Base-by-base conservation (phyloP, 192 early-diverging fungal genomes). In the Dissophora globulifera region DNA sequence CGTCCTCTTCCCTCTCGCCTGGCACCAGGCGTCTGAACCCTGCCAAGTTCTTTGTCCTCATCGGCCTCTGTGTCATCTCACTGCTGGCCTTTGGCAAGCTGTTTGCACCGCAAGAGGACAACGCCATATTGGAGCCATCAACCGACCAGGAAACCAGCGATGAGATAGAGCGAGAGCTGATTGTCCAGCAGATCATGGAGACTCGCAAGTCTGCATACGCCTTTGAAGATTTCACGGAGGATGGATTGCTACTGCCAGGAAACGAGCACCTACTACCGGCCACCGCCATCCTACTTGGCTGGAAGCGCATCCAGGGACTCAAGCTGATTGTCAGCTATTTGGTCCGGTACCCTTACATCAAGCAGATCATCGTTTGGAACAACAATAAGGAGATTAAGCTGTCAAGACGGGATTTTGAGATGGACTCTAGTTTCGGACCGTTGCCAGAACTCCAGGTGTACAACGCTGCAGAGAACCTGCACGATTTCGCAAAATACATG, bases 341-440 rank as follows among this genome's bases (percentile, higher is more conserved):
- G 30, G 66, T 62, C 11, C 83, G 79, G 30, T 87, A 87, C 70
- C 83, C 83, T 3, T 87, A 74, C 59, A 82, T 87, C 48, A 83
- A 78, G 23, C 78, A 87, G 29, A 87, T 87, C 43, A 74, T 84
- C 32, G 60, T 87, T 42, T 82, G 84, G 74, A 87, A 87, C 58
- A 81, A 81, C 33, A 81, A 81, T 56, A 46, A 62, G 50, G 60
- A 78, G 26, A 53, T 55, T 10, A 59, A 50, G n/a, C 53, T 81
- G 16, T 56, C 63, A 10, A 61, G 32, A n/a, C 23, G 41, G 16
- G 72, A 76, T 42, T 76, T 76, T 54, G 58, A 67, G 22, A 26
- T 76, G 22, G 63, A 76, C 22, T 16, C 61, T 0, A 41, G 29
- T 11, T 76, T 54, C 46, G 72, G 72, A 2, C 50, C 58, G 1